These are phyloP conservation scores for Sicyos edulis DNA, from an alignment of 306 rosid species.

Conservation along the genomic window DNA sequence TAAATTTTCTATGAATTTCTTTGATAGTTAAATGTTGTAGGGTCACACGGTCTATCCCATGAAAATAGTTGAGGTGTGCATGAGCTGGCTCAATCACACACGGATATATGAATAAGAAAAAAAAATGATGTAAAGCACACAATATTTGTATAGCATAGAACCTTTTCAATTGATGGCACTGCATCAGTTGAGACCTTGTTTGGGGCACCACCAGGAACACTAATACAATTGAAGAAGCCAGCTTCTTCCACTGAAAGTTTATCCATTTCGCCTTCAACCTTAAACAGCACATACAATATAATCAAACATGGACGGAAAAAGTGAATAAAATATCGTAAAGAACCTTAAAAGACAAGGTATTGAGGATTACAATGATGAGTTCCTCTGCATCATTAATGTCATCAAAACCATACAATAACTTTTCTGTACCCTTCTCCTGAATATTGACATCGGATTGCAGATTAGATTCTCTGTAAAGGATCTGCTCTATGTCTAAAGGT, in stretches of 20 bases:
- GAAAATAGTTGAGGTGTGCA: too few species aligned
- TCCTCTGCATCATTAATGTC: constrained; percentile 63
- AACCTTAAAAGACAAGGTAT: constrained; percentile 15
- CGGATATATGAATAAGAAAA: too few species aligned
- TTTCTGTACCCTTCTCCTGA: constrained; percentile 73
- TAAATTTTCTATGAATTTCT: too few species aligned
- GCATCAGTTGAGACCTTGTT: constrained; percentile 47
- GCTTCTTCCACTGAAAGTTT: constrained; percentile 94
- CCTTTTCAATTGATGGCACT: constrained; percentile 71
- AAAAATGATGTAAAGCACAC: neutral
- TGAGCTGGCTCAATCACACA: too few species aligned
- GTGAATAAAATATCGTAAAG: neutral
- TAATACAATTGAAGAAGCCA: constrained; percentile 78
- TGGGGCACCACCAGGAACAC: constrained; percentile 90
- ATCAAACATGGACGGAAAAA: neutral
- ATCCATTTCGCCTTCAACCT: constrained; percentile 95
- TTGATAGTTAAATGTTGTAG: too few species aligned
- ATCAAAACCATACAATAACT: constrained; percentile 65
- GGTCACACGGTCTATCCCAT: too few species aligned
- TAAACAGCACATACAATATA: constrained; percentile 21
- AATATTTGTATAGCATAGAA: constrained; percentile 16
- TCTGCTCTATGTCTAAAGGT: neutral
- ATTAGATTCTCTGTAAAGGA: neutral
- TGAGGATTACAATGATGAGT: constrained; percentile 55
- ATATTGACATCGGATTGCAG: constrained; percentile 24